phyloP scores from a whole-genome alignment of 805 yeast genomes.

The Saturnispora zaruensis region DNA sequence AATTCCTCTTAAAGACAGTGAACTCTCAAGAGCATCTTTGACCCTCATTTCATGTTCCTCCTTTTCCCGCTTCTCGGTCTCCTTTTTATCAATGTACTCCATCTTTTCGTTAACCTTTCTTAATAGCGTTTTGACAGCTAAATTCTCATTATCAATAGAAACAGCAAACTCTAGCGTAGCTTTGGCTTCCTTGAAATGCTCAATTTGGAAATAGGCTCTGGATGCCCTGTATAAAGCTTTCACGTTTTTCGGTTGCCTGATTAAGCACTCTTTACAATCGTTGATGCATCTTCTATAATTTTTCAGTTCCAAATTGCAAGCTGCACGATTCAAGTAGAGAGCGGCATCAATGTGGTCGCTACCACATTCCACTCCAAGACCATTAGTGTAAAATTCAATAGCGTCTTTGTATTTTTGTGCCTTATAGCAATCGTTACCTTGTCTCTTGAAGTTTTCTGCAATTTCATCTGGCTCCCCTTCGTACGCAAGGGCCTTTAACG shows the following conservation, averaged over 20 bases:
- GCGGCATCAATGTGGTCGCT: slow-evolving; percentile 49
- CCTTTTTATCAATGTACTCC: slow-evolving; percentile 19
- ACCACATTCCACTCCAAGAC: slow-evolving; percentile 60
- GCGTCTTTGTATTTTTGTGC: slow-evolving; percentile 69
- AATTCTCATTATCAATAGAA: slow-evolving; percentile 49
- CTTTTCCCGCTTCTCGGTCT: slow-evolving; percentile 20
- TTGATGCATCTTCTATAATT: slow-evolving; percentile 82
- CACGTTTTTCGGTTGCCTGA: slow-evolving; percentile 55
- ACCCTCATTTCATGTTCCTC: slow-evolving; percentile 35
- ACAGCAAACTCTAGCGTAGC: slow-evolving; percentile 60
- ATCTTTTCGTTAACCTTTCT: slow-evolving; percentile 30
- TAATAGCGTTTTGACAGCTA: slow-evolving; percentile 42
- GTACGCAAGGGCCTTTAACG: slow-evolving; percentile 81
- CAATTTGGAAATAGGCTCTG: slow-evolving; percentile 65
- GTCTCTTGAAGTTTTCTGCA: slow-evolving; percentile 81
- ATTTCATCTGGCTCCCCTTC: slow-evolving; percentile 94
- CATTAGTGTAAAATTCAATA: slow-evolving; percentile 68
- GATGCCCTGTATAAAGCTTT: slow-evolving; percentile 86
- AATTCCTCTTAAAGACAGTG: slow-evolving; percentile 54
- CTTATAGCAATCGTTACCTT: slow-evolving; percentile 84
- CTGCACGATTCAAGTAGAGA: slow-evolving; percentile 75
- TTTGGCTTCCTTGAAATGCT: slow-evolving; percentile 61
- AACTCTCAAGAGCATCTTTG: slow-evolving; percentile 41
- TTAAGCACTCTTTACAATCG: slow-evolving; percentile 70
- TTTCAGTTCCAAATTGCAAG: slow-evolving; percentile 77